These are phyloP conservation scores for Backusella westeae DNA, from an alignment of 192 early-diverging fungal genomes.

Conservation along the genomic window DNA sequence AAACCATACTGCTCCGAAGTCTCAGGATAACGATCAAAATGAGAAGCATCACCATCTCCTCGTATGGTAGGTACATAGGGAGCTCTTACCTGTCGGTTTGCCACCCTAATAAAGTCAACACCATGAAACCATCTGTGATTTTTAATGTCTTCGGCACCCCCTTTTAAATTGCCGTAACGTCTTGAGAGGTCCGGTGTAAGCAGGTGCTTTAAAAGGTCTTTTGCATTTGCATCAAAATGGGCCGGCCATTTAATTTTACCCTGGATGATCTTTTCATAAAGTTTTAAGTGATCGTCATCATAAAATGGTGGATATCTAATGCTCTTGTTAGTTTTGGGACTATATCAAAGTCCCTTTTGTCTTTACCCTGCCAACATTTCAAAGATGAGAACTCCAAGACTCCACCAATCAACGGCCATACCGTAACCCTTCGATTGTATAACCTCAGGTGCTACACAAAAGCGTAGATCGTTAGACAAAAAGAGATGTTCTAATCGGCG, in stretches of 20 bases:
- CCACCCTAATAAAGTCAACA: constrained; percentile 84
- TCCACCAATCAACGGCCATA: constrained; percentile 92
- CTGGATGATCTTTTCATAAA: constrained; percentile 89
- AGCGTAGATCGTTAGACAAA: neutral
- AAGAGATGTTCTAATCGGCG: constrained; percentile 30
- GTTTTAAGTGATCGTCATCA: constrained; percentile 86
- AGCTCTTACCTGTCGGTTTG: constrained; percentile 68
- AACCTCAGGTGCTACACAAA: constrained; percentile 76
- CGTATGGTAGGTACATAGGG: constrained; percentile 83
- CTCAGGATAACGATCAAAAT: constrained; percentile 96
- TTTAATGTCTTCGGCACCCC: constrained; percentile 90
- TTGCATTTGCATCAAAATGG: constrained; percentile 76
- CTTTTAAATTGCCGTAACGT: constrained; percentile 86
- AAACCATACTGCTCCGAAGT: constrained; percentile 86
- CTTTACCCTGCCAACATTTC: constrained; percentile 84
- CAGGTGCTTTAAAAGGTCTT: constrained; percentile 81
- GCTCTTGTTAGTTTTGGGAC: no score
- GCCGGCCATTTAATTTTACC: constrained; percentile 82
- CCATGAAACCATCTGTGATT: constrained; percentile 93
- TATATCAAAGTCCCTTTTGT: neutral
- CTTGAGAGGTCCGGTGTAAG: constrained; percentile 79
- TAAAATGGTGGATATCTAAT: constrained; percentile 81
- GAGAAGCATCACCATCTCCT: constrained; percentile 84
- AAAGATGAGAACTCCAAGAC: constrained; percentile 89
- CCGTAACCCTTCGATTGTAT: constrained; percentile 90